Evolutionary conservation across 192 early-diverging fungal species (phyloP).

Genomic region (Linnemannia hyalina): DNA sequence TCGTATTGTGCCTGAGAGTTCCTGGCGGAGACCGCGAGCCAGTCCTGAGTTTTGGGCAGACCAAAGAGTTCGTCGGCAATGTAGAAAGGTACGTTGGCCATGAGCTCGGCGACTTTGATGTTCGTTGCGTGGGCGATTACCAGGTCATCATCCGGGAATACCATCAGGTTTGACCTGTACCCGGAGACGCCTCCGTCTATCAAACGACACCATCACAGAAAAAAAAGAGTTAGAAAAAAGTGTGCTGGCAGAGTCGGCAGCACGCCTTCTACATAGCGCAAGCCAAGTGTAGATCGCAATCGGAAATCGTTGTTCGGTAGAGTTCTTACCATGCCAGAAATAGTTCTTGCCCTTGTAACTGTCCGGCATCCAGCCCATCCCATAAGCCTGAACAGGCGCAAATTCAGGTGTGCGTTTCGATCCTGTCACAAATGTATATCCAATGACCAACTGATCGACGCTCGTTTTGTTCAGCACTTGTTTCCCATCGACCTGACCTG

Average conservation of each 20-base stretch:
- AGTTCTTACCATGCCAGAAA: conserved; percentile 6
- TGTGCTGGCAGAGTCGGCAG: too few species aligned
- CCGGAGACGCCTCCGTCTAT: too few species aligned
- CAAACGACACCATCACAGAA: too few species aligned
- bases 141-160: conserved; percentile 6
- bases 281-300: too few species aligned
- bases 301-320: too few species aligned
- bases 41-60: conserved; percentile 24
- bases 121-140: conserved; percentile 2
- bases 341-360: conserved; percentile 9
- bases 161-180: background rate
- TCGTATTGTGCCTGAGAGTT: background rate
- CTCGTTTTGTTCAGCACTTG: conserved; percentile 15
- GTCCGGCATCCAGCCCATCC: conserved; percentile 3
- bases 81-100: background rate
- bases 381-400: background rate
- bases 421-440: too few species aligned
- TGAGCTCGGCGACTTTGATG: background rate
- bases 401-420: background rate
- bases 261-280: too few species aligned
- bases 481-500: background rate
- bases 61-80: conserved; percentile 19
- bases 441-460: background rate
- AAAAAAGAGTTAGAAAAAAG: too few species aligned
- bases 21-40: background rate